These are phyloP conservation scores for Debaryomycetaceae sp. DNA, from an alignment of 1,139 yeast species.

Conservation along the genomic window DNA sequence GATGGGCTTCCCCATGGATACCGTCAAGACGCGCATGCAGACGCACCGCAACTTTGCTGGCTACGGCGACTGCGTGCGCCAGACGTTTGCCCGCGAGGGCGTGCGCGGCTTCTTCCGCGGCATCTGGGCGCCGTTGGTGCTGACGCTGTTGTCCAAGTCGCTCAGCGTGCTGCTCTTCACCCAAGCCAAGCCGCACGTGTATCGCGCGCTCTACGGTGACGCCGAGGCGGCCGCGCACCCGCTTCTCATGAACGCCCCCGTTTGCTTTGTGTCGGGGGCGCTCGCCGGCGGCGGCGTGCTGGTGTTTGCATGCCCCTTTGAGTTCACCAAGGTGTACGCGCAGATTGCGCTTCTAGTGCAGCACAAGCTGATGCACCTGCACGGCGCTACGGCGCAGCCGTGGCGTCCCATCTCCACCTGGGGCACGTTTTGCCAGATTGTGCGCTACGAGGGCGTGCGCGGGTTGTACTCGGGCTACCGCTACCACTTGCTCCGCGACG, in stretches of 20 bases:
- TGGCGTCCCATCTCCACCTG: too few species aligned
- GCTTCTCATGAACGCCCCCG: constrained; percentile 55
- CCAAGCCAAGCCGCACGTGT: constrained; percentile 46
- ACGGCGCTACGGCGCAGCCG: constrained; percentile 8
- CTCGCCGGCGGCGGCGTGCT: constrained; percentile 65
- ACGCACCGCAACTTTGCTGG: constrained; percentile 59
- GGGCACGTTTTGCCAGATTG: constrained; percentile 46
- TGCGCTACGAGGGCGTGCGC: constrained; percentile 50
- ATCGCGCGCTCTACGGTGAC: constrained; percentile 21
- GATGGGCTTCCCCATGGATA: constrained; percentile 81
- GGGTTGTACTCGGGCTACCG: constrained; percentile 74
- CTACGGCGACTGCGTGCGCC: constrained; percentile 53
- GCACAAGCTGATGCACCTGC: constrained; percentile 14
- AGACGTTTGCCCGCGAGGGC: constrained; percentile 63
- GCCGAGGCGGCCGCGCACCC: constrained; percentile 23
- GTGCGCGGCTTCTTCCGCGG: constrained; percentile 73
- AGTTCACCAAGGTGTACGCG: constrained; percentile 75
- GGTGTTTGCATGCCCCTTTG: constrained; percentile 78
- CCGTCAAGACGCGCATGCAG: constrained; percentile 81
- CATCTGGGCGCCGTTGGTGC: constrained; percentile 63
- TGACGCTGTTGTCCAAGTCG: constrained; percentile 64
- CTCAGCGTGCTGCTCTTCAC: constrained; percentile 66
- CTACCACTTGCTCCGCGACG: constrained; percentile 65
- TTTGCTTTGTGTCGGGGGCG: constrained; percentile 62
- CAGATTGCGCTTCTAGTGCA: constrained; percentile 58